A percentile compares a stretch with the other conserved stretches of the same genome.
phyloP scores from a whole-genome alignment of 306 rosid genomes.

The Cucumis hystrix region DNA sequence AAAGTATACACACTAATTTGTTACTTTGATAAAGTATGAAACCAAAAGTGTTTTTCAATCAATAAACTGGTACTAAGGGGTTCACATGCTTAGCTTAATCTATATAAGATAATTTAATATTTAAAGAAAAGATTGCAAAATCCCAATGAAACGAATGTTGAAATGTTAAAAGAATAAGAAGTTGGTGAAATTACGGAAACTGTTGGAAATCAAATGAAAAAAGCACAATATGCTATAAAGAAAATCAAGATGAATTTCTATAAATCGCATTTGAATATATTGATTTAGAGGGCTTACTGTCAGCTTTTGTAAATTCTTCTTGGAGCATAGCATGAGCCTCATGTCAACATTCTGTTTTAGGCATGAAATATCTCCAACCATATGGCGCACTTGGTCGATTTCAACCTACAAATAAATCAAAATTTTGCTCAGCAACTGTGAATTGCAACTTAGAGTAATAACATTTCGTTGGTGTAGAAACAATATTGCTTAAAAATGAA shows the following conservation, averaged over 20 bases:
- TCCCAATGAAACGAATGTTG: neutral
- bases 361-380: constrained; percentile 41
- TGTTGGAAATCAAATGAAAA: neutral
- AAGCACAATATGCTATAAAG: neutral
- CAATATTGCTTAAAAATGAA: neutral
- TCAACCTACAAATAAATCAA: constrained; percentile 17
- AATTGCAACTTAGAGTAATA: neutral
- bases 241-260: neutral
- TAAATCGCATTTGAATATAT: neutral
- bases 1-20: too few species aligned
- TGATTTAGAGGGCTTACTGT: constrained; percentile 17
- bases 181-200: neutral
- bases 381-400: constrained; percentile 21
- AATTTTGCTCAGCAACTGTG: neutral
- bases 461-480: neutral
- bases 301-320: constrained; percentile 10
- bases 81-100: too few species aligned
- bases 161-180: neutral
- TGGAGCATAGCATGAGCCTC: constrained; percentile 33
- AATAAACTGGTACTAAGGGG: too few species aligned
- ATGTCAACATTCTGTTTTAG: constrained; percentile 31
- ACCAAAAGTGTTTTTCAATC: too few species aligned
- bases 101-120: too few species aligned
- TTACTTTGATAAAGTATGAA: too few species aligned
- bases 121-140: too few species aligned